These are phyloP conservation scores for Lasiodiplodia citricola DNA, from an alignment of 2,329 filamentous ascomycete genomes.

Conservation along the genomic window DNA sequence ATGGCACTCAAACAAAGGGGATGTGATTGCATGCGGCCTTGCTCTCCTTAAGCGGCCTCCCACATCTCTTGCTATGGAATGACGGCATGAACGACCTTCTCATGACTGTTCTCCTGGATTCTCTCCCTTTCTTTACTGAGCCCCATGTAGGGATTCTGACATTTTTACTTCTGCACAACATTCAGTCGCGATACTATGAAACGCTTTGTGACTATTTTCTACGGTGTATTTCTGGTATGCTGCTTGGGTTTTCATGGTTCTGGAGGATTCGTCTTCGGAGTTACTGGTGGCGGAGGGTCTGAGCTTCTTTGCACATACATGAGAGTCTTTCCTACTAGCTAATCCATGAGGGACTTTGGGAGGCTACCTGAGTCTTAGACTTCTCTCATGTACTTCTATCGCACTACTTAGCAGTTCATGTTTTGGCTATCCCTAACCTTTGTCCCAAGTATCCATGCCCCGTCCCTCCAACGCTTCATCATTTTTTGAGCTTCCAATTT, in stretches of 20 bases:
- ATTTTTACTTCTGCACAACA: constrained; percentile 2
- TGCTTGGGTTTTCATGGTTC: background rate
- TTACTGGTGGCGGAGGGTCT: constrained; percentile 7
- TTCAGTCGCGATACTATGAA: background rate
- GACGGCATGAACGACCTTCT: constrained; percentile 23
- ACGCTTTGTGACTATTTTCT: background rate
- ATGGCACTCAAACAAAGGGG: background rate
- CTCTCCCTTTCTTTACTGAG: background rate
- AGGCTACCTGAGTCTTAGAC: constrained; percentile 22
- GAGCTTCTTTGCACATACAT: constrained; percentile 21
- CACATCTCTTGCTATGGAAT: background rate
- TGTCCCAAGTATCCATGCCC: background rate
- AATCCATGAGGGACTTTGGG: constrained; percentile 18
- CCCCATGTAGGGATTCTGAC: background rate
- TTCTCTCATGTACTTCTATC: constrained; percentile 25
- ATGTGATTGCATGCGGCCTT: background rate
- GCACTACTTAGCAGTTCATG: background rate
- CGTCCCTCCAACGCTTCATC: background rate
- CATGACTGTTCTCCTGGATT: constrained; percentile 22
- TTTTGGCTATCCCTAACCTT: background rate
- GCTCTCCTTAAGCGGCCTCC: background rate
- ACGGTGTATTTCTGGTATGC: constrained; percentile 13
- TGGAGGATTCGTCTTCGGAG: constrained; percentile 22
- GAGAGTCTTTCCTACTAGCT: constrained; percentile 18
- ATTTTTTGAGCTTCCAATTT: background rate